These are phyloP conservation scores for Dactylellina parvicollis DNA, from an alignment of 2,329 filamentous ascomycete genomes.

Conservation along the genomic window DNA sequence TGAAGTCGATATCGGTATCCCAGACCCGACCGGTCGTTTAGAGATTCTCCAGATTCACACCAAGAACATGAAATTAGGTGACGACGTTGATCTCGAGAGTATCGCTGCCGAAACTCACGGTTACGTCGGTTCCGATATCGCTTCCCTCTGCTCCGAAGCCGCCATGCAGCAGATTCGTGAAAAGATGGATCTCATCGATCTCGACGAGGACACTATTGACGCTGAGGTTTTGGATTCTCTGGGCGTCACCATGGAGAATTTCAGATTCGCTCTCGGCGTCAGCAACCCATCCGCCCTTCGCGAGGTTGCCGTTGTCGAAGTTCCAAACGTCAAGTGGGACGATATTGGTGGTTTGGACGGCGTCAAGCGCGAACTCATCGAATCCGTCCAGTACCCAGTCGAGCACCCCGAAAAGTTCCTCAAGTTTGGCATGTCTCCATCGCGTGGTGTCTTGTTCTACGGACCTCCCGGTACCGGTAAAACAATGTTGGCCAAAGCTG, in stretches of 20 bases:
- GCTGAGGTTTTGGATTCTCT: slow-evolving; percentile 97
- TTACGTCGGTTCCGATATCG: slow-evolving; percentile 98
- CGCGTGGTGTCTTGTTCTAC: slow-evolving; percentile 98
- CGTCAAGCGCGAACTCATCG: slow-evolving; percentile 99
- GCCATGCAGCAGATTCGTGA: slow-evolving; percentile 99
- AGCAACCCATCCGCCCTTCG: slow-evolving; percentile 98
- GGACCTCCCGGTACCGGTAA: slow-evolving; percentile 99
- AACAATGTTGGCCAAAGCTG: slow-evolving; percentile 98
- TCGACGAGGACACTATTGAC: slow-evolving; percentile 98
- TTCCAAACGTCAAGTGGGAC: slow-evolving; percentile 99
- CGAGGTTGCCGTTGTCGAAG: slow-evolving; percentile 98
- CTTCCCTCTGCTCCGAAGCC: slow-evolving; percentile 96
- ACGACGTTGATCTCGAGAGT: slow-evolving; percentile 95
- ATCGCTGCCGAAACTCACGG: slow-evolving; percentile 98
- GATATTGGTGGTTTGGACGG: slow-evolving; percentile 98
- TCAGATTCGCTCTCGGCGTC: slow-evolving; percentile 96
- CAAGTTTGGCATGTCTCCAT: slow-evolving; percentile 98
- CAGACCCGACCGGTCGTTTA: slow-evolving; percentile 95
- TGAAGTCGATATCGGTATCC: slow-evolving; percentile 97
- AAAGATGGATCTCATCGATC: slow-evolving; percentile 99
- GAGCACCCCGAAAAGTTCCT: slow-evolving; percentile 99
- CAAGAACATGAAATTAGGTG: slow-evolving; percentile 99
- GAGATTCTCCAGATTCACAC: slow-evolving; percentile 99
- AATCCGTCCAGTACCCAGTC: slow-evolving; percentile 98
- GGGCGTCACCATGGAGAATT: slow-evolving; percentile 99